Evolutionary conservation across 2,329 filamentous ascomycete genomes (phyloP).

Genomic region (Trichoderma gracile): DNA sequence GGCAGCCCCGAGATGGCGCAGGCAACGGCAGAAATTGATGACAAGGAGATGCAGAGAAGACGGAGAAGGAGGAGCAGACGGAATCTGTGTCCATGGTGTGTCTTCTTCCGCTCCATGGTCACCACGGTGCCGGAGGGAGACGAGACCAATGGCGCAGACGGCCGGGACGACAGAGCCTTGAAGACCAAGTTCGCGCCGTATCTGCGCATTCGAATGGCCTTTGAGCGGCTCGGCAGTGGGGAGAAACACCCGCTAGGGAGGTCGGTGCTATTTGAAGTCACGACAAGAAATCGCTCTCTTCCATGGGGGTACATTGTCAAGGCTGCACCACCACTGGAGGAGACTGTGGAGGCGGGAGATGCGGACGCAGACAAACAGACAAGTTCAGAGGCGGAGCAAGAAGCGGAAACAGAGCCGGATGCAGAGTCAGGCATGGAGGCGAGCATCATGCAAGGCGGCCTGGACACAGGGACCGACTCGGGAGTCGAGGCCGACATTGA

Average conservation of each 20-base stretch:
- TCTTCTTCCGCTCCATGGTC: slow-evolving; percentile 42
- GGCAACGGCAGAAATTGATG: background rate
- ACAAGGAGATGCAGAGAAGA: slow-evolving; percentile 1
- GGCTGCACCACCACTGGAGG: slow-evolving; percentile 27
- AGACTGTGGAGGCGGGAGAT: background rate
- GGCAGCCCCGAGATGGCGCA: background rate
- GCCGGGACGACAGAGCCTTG: slow-evolving; percentile 12
- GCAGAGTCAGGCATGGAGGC: background rate
- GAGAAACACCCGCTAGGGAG: slow-evolving; percentile 42
- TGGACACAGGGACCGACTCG: background rate
- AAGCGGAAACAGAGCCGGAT: background rate
- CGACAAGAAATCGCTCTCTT: slow-evolving; percentile 40
- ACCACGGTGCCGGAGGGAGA: slow-evolving; percentile 34
- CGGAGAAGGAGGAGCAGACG: background rate
- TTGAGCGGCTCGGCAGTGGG: slow-evolving; percentile 41
- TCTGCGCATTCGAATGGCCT: slow-evolving; percentile 42
- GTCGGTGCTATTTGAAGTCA: slow-evolving; percentile 42
- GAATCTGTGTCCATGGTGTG: slow-evolving; percentile 40
- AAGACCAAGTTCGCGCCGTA: slow-evolving; percentile 42
- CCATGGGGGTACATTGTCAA: slow-evolving; percentile 43
- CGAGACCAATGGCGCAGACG: slow-evolving; percentile 23
- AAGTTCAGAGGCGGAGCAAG: background rate
- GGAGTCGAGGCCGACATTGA: background rate
- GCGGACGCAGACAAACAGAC: background rate
- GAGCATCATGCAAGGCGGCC: background rate